phyloP scores from a whole-genome alignment of 164 flowering plant species.

The Stephania japonica region DNA sequence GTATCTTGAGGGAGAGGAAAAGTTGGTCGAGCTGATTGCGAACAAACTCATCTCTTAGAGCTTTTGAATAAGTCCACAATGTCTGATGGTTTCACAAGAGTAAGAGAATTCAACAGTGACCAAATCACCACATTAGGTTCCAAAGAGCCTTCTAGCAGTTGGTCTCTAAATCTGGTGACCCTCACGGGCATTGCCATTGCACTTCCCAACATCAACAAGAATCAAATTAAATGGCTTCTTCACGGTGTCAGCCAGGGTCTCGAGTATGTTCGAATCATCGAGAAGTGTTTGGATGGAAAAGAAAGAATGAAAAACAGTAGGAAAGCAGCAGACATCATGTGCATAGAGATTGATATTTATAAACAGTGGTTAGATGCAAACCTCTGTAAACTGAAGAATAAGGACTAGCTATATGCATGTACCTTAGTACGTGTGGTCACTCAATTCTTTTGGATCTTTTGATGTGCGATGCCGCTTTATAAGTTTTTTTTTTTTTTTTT shows the following conservation, averaged over 20 bases:
- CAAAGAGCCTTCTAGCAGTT: conserved; percentile 48
- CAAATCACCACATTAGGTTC: conserved; percentile 31
- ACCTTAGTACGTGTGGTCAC: too few relatives aligned
- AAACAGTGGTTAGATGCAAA: conserved; percentile 46
- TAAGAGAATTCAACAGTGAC: conserved; percentile 40
- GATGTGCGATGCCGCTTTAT: too few relatives aligned
- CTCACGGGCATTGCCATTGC: conserved; percentile 54
- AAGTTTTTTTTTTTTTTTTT: too few relatives aligned
- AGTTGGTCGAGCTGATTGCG: conserved; percentile 35
- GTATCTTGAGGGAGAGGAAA: conserved; percentile 52
- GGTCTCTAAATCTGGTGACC: conserved; percentile 69
- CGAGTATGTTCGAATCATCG: conserved; percentile 32
- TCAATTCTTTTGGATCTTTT: too few relatives aligned
- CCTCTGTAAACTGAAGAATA: conserved; percentile 35
- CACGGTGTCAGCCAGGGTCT: conserved; percentile 40
- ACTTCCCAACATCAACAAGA: conserved; percentile 28
- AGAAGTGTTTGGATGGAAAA: conserved; percentile 28
- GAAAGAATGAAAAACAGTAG: conserved; percentile 21
- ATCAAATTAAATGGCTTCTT: conserved; percentile 18
- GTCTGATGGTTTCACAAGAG: conserved; percentile 36
- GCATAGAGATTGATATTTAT: conserved; percentile 47
- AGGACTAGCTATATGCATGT: too few relatives aligned
- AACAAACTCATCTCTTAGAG: conserved; percentile 29
- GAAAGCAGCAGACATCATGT: conserved; percentile 47
- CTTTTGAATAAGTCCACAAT: conserved; percentile 30